Evolutionary conservation across 306 rosid genomes (phyloP).

Genomic region (Rosa persica): DNA sequence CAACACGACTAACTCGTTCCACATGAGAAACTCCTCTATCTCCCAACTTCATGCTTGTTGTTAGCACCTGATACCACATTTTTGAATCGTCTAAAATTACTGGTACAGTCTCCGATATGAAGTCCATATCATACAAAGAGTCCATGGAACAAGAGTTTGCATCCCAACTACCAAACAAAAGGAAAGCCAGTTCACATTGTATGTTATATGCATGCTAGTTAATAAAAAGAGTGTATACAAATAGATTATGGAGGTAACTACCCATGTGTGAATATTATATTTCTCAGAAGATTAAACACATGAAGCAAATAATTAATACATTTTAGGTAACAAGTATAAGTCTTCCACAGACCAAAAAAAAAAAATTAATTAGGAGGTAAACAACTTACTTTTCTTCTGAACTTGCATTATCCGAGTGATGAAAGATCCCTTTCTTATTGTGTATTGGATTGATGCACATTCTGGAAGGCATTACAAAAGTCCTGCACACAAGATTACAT

Average conservation of each 20-base stretch:
- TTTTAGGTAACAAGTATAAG: background rate
- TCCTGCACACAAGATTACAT: slow-evolving; percentile 51
- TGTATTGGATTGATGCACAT: slow-evolving; percentile 95
- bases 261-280: background rate
- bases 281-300: background rate
- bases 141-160: slow-evolving; percentile 85
- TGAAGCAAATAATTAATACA: slow-evolving; percentile 8
- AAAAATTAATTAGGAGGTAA: slow-evolving; percentile 8
- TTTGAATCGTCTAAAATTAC: slow-evolving; percentile 89
- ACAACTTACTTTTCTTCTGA: slow-evolving; percentile 64
- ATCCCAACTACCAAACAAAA: slow-evolving; percentile 64
- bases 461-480: slow-evolving; percentile 90
- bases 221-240: background rate
- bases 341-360: background rate
- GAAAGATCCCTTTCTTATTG: slow-evolving; percentile 87
- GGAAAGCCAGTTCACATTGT: slow-evolving; percentile 25
- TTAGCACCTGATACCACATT: slow-evolving; percentile 68
- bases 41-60: slow-evolving; percentile 80
- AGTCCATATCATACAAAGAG: slow-evolving; percentile 69
- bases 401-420: slow-evolving; percentile 42
- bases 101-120: slow-evolving; percentile 70
- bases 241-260: slow-evolving; percentile 2
- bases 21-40: slow-evolving; percentile 72
- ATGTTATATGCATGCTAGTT: background rate
- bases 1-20: slow-evolving; percentile 50